Conservation (phyloP, 208 protist species). For the Acanthamoeba polyphaga region DNA sequence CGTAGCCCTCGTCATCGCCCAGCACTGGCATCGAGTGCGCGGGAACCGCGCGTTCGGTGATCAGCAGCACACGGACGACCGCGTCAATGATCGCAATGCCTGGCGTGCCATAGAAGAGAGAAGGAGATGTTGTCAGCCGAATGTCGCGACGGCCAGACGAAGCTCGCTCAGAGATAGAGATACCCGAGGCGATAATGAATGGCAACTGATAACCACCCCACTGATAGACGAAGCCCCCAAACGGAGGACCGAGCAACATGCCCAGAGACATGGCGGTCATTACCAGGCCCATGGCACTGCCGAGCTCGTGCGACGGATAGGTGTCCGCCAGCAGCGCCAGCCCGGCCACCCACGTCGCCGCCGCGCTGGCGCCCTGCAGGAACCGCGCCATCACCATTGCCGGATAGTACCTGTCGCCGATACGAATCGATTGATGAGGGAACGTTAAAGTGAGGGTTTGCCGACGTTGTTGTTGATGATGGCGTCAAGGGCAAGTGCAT, state of each 20-base stretch:
- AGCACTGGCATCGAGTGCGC: too few species aligned
- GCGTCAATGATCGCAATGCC: too few species aligned
- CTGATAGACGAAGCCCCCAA: slow-evolving; percentile 31
- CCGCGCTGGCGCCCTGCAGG: slow-evolving; percentile 12
- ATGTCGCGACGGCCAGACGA: neutral
- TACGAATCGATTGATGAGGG: neutral
- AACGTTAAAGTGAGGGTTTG: neutral
- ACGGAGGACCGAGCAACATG: neutral
- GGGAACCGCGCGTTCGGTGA: neutral
- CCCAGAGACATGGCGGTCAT: slow-evolving; percentile 4
- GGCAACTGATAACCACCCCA: neutral
- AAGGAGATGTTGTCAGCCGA: neutral
- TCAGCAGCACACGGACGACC: too few species aligned
- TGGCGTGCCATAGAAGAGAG: neutral
- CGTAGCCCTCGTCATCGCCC: too few species aligned
- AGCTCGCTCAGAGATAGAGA: neutral
- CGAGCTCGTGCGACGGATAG: neutral
- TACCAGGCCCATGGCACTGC: neutral
- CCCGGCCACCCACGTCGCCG: slow-evolving; percentile 25
- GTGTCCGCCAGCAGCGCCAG: slow-evolving; percentile 13
- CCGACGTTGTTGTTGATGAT: neutral
- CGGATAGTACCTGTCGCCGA: neutral
- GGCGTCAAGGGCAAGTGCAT: neutral
- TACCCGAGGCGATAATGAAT: neutral
- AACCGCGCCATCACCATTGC: slow-evolving; percentile 4